Percentiles rank a stretch among this genome's conserved stretches.
Evolutionary conservation across 345 rosid genomes (phyloP).

Genomic region (Noccaea caerulescens): DNA sequence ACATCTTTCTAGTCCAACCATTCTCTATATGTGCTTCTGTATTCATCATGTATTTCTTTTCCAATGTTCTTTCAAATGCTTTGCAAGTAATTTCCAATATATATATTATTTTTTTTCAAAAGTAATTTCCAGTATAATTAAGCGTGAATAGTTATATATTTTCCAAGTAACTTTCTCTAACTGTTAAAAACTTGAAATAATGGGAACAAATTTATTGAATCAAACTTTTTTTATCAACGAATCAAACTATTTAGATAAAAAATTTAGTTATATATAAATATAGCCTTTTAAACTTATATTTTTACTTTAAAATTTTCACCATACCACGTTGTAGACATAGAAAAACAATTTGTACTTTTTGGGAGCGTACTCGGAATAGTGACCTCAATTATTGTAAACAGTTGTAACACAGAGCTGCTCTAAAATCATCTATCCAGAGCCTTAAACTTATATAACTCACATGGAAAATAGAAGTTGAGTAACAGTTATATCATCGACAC

Average conservation of each 20-base stretch:
- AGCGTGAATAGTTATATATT: not conserved
- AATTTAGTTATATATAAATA: not conserved
- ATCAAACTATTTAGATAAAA: not conserved
- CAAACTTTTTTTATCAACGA: too few relatives aligned
- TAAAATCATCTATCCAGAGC: not conserved
- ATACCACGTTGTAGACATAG: not conserved
- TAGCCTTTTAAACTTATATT: not conserved
- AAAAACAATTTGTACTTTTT: not conserved
- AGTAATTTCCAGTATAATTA: not conserved
- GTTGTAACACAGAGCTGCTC: conserved; percentile 16
- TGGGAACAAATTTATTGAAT: not conserved
- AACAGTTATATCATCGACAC: conserved; percentile 36
- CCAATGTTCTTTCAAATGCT: too few relatives aligned
- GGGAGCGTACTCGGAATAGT: conserved; percentile 16
- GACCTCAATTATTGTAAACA: conserved; percentile 30
- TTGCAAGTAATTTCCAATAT: too few relatives aligned
- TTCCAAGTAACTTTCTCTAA: not conserved
- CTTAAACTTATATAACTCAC: conserved; percentile 34
- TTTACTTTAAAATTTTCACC: not conserved
- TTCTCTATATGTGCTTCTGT: too few relatives aligned
- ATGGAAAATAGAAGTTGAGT: conserved; percentile 29
- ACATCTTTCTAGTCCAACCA: too few relatives aligned
- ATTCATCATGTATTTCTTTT: too few relatives aligned
- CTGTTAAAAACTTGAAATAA: not conserved
- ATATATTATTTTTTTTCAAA: not conserved